Conservation (phyloP, 208 protist genomes). For the Jaenimonas drosophilae region DNA sequence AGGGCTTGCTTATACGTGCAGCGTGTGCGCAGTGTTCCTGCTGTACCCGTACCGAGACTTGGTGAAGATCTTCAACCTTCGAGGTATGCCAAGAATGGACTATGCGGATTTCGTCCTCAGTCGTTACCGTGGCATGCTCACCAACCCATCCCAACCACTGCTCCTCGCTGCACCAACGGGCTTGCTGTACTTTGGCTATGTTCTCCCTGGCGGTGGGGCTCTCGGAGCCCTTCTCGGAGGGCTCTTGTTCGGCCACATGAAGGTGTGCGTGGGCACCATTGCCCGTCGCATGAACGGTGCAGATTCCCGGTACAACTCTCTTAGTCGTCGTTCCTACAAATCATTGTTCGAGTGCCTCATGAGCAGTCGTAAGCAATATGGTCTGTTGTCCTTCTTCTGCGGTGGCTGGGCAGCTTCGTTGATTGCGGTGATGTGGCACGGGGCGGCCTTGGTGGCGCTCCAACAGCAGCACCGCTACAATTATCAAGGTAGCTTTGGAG, state of each 20-base stretch:
- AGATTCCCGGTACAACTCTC: conserved; percentile 30
- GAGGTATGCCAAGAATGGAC: conserved; percentile 8
- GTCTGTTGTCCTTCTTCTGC: conserved; percentile 66
- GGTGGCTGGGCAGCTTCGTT: conserved; percentile 38
- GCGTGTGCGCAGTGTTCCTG: conserved; percentile 38
- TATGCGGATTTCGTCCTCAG: conserved; percentile 28
- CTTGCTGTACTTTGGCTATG: conserved; percentile 71
- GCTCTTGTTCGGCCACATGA: conserved; percentile 34
- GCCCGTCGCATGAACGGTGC: conserved; percentile 52
- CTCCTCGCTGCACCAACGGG: conserved; percentile 52
- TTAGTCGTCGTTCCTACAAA: conserved; percentile 26
- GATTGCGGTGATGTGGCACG: conserved; percentile 66
- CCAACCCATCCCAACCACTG: conserved; percentile 68
- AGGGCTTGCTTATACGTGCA: conserved; percentile 61
- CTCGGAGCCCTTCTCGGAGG: conserved; percentile 52
- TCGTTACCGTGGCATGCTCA: conserved; percentile 76
- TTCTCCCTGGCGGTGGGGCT: conserved; percentile 27
- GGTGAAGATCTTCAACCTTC: conserved; percentile 40
- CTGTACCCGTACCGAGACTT: conserved; percentile 85
- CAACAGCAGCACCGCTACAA: conserved; percentile 20
- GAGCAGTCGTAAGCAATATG: conserved; percentile 46
- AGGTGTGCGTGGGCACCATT: conserved; percentile 56
- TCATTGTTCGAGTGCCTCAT: conserved; percentile 52
- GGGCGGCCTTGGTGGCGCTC: conserved; percentile 46
- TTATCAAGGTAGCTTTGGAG: conserved; percentile 29